These are phyloP conservation scores for Boletus rubroflammeus DNA, from an alignment of 768 basidiomycete species.

Conservation along the genomic window DNA sequence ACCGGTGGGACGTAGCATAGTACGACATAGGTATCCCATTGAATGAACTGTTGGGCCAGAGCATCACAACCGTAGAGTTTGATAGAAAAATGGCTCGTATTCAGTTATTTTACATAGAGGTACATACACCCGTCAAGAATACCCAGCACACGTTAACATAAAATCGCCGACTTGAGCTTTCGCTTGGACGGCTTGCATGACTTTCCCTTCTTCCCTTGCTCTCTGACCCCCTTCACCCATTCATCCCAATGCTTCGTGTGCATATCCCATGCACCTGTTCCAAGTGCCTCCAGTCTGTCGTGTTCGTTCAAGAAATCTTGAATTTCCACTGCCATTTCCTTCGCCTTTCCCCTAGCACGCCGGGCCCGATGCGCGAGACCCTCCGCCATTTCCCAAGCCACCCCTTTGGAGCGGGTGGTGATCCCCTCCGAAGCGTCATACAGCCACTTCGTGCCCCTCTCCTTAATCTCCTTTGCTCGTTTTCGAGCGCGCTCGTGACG, in stretches of 20 bases:
- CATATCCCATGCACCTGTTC: constrained; percentile 15
- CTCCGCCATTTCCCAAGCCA: constrained; percentile 41
- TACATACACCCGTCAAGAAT: constrained; percentile 18
- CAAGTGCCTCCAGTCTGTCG: constrained; percentile 17
- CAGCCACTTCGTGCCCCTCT: constrained; percentile 46
- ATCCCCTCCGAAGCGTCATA: constrained; percentile 42
- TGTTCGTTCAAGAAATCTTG: constrained; percentile 23
- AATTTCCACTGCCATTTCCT: constrained; percentile 38
- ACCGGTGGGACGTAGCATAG: not conserved
- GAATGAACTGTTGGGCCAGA: not conserved
- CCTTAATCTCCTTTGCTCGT: constrained; percentile 51
- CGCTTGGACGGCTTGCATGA: constrained; percentile 13
- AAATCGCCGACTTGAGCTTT: constrained; percentile 7
- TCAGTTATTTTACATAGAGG: constrained; percentile 15
- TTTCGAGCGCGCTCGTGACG: constrained; percentile 51
- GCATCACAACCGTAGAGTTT: not conserved
- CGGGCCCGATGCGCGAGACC: constrained; percentile 35
- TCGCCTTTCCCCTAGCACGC: constrained; percentile 45
- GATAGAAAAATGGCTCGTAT: constrained; percentile 6
- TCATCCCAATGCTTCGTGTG: constrained; percentile 20
- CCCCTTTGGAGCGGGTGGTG: constrained; percentile 40
- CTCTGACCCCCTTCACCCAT: constrained; percentile 9
- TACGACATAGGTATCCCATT: not conserved
- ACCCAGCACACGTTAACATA: constrained; percentile 9
- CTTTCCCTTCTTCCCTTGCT: constrained; percentile 5